phyloP scores from a whole-genome alignment of 805 yeast species.

The Saturnispora ahearnii region DNA sequence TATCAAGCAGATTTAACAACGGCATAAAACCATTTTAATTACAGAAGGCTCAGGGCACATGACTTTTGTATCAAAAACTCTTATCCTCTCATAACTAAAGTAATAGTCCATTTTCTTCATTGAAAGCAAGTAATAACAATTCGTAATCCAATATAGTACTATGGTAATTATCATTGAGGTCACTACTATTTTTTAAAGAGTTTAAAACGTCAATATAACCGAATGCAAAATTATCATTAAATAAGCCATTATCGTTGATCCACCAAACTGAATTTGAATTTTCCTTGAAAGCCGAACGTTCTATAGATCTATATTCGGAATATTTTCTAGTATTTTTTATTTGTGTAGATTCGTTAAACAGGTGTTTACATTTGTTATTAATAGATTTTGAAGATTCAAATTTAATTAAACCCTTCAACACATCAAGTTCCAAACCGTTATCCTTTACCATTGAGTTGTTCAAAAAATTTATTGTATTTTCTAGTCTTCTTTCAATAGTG shows the following conservation, averaged over 20 bases:
- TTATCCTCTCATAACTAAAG: neutral
- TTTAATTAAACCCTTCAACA: slow-evolving; percentile 1
- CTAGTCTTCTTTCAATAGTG: neutral
- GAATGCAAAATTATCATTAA: slow-evolving; percentile 2
- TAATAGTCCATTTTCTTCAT: slow-evolving; percentile 5
- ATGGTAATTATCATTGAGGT: neutral
- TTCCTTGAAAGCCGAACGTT: slow-evolving; percentile 1
- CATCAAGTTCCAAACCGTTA: neutral
- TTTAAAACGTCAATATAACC: slow-evolving; percentile 4
- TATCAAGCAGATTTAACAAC: too few species aligned
- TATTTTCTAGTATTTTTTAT: neutral
- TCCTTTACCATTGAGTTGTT: neutral
- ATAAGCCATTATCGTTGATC: neutral
- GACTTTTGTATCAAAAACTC: too few species aligned
- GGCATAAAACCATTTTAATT: too few species aligned
- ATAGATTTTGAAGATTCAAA: slow-evolving; percentile 5
- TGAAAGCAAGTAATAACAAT: neutral
- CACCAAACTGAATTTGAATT: neutral
- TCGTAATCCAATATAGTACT: slow-evolving; percentile 2
- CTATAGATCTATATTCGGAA: neutral
- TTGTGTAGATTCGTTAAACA: neutral
- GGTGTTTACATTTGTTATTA: neutral
- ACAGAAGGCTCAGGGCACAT: too few species aligned
- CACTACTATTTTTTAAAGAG: neutral
- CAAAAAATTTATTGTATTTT: slow-evolving; percentile 2